Percentiles rank a stretch among this genome's conserved stretches.
These are phyloP conservation scores for Apophysomyces elegans DNA, from an alignment of 371 early-diverging fungal genomes.

Conservation along the genomic window DNA sequence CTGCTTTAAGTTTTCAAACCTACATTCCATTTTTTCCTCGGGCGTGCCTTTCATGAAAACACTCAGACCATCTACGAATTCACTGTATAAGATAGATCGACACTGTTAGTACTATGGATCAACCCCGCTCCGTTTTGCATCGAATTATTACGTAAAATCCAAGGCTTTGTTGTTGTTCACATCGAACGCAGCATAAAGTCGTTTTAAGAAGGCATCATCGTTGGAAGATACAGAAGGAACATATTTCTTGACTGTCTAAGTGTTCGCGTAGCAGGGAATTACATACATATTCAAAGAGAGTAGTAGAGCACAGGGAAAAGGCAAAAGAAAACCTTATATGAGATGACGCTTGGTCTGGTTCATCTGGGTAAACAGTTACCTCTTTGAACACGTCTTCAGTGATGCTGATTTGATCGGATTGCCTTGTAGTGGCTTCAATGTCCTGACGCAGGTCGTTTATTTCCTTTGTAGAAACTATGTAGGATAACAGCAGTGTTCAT, in stretches of 20 bases:
- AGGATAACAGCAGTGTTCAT: neutral
- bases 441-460: constrained; percentile 68
- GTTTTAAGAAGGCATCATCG: constrained; percentile 77
- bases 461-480: constrained; percentile 69
- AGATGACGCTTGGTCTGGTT: constrained; percentile 7
- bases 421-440: constrained; percentile 58
- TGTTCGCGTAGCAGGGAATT: neutral
- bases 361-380: constrained; percentile 42
- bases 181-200: constrained; percentile 84
- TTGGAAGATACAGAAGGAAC: constrained; percentile 59
- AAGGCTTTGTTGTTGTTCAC: constrained; percentile 68
- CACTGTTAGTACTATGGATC: too few species aligned
- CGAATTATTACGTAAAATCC: constrained; percentile 56
- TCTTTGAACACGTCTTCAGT: constrained; percentile 78
- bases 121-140: neutral
- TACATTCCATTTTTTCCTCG: constrained; percentile 81
- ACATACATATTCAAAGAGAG: neutral
- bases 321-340: neutral
- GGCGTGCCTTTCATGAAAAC: constrained; percentile 82
- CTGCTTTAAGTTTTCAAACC: constrained; percentile 17
- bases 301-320: neutral
- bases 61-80: constrained; percentile 79
- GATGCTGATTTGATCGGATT: constrained; percentile 53
- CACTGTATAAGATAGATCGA: constrained; percentile 28
- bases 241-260: constrained; percentile 47